Conservation (phyloP, 176 grass and related monocot species). For the Paspalum notatum region DNA sequence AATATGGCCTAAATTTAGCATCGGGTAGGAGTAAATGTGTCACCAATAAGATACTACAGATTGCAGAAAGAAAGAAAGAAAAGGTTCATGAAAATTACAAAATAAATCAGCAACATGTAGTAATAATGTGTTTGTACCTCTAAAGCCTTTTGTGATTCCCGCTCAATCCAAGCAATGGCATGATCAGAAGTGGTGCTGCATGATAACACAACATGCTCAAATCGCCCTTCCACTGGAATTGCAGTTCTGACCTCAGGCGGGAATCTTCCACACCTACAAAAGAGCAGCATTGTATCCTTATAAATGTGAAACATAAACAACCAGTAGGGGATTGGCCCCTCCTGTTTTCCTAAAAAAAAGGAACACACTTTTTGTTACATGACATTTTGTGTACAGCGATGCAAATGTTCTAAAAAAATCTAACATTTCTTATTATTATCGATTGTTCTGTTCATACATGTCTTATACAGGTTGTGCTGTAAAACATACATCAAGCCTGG, state of each 20-base stretch:
- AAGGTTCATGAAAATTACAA: neutral
- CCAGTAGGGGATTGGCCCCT: too few species aligned
- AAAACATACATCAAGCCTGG: neutral
- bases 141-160: slow-evolving; percentile 80
- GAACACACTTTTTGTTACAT: too few species aligned
- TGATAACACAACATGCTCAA: slow-evolving; percentile 97
- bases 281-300: neutral
- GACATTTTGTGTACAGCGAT: neutral
- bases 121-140: slow-evolving; percentile 50
- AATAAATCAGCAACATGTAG: slow-evolving; percentile 21
- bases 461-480: neutral
- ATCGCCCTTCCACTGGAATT: slow-evolving; percentile 93
- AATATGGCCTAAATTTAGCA: slow-evolving; percentile 21
- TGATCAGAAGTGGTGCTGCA: slow-evolving; percentile 97
- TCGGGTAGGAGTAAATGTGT: neutral
- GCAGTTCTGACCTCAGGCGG: slow-evolving; percentile 93
- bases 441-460: neutral
- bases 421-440: slow-evolving; percentile 3
- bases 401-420: neutral
- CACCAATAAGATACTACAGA: neutral
- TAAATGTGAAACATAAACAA: neutral
- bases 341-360: too few species aligned
- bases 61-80: neutral
- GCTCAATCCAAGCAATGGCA: slow-evolving; percentile 93
- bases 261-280: slow-evolving; percentile 84